Percentiles rank a stretch among this genome's conserved stretches.
phyloP scores from a whole-genome alignment of 2,329 filamentous ascomycete genomes.

The Stagonosporopsis cucurbitacearum region DNA sequence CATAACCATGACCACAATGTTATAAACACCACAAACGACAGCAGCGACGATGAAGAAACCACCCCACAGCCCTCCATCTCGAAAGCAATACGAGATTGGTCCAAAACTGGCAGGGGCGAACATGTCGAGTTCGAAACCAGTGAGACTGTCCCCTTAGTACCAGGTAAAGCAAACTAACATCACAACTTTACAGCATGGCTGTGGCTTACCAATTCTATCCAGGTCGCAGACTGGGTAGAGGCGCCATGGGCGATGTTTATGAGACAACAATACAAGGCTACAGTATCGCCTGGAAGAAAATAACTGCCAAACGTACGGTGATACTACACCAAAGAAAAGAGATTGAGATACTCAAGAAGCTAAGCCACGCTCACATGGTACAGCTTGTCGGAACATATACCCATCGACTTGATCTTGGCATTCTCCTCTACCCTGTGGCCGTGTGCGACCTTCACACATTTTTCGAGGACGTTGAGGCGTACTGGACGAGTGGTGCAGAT shows the following conservation, averaged over 20 bases:
- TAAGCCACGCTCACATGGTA: not conserved
- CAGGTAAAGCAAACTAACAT: not conserved
- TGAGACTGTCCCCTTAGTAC: not conserved
- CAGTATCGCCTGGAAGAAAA: not conserved
- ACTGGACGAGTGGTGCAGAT: not conserved
- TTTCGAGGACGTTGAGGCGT: not conserved
- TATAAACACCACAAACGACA: not conserved
- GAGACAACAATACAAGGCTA: not conserved
- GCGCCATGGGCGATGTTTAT: not conserved
- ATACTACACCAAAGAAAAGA: not conserved
- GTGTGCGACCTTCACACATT: not conserved
- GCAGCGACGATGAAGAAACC: not conserved
- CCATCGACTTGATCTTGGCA: not conserved
- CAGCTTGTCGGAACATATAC: not conserved
- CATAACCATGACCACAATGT: no score
- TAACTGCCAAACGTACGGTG: not conserved
- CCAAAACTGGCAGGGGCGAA: not conserved
- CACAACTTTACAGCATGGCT: not conserved
- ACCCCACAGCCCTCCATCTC: not conserved
- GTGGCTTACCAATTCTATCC: not conserved
- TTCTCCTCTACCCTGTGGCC: not conserved
- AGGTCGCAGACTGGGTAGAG: not conserved
- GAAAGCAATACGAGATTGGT: not conserved
- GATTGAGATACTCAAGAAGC: not conserved
- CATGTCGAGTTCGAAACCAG: not conserved